Base-by-base conservation (phyloP, 2,329 filamentous ascomycete genomes). In the Scedosporium apiospermum region DNA sequence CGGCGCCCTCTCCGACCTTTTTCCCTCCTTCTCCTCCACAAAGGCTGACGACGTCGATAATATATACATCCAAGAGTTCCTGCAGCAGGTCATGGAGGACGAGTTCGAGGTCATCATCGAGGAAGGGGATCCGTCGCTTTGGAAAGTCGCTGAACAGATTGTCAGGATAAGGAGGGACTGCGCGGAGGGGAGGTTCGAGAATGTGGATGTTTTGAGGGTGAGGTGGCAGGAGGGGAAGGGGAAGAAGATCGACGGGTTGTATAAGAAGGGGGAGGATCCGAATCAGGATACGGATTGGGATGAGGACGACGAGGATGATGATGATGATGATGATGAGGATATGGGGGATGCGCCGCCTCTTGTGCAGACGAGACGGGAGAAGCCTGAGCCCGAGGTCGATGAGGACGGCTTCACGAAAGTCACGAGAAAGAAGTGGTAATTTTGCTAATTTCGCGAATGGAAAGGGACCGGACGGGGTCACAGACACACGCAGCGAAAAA, bases 71-170 rank as follows among this genome's bases (percentile, higher is more conserved):
- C 90, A 97, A 70, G 60, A 62, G 27, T 62, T 62, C 23, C 60
- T 62, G 18, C 60, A 62, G 53, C 34, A 44, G 14, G 87, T 96
- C 65, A 95, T 98, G 88, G 83, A 89, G 65, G 95, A 98, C 77
- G 95, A 99, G 75, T 99, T 98, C 71, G 92, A 96, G 70, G 89
- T 95, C 62, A 88, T 90, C 63, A 85, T 97, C 30, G 95, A 98
- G 70, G 95, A 99, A 74, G 93, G 92, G 68, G 60, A 62, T 53
- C 46, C 49, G n/a, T 93, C 88, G 58, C 89, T 87, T 41, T 86
- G 83, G 61, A 83, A 88, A 63, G 84, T 96, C 6, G 92, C 92
- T 9, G 78, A 80, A 64, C 81, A 87, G 68, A 90, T 98, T 64
- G 76, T 96, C 73, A 80, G 81, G 61, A 76, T 93, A 66, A 81